These are phyloP conservation scores for Spizellomyces punctatus DNA, from an alignment of 192 early-diverging fungal genomes.

Conservation along the genomic window DNA sequence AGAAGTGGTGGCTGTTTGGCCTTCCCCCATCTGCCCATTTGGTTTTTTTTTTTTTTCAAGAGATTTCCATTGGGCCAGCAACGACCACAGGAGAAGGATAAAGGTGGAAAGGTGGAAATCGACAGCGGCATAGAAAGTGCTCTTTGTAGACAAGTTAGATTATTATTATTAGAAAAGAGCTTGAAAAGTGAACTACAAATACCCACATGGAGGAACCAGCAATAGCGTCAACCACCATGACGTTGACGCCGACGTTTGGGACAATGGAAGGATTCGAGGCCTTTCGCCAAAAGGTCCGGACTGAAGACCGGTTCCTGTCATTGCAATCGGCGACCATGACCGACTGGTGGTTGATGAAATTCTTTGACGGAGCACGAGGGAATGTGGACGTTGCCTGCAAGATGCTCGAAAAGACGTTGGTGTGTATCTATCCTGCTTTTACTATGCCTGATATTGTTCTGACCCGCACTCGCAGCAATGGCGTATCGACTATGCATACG, in stretches of 20 bases:
- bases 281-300: conserved; percentile 3
- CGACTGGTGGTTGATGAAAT: conserved; percentile 32
- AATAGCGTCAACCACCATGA: background rate
- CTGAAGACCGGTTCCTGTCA: background rate
- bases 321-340: background rate
- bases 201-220: too few relatives aligned
- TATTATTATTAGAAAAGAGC: too few relatives aligned
- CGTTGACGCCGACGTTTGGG: conserved; percentile 1
- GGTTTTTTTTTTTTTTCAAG: too few relatives aligned
- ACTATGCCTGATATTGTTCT: background rate
- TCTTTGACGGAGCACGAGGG: conserved; percentile 31
- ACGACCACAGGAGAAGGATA: too few relatives aligned
- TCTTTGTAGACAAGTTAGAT: too few relatives aligned
- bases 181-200: too few relatives aligned
- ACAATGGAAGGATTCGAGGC: conserved; percentile 17
- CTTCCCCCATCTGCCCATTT: too few relatives aligned
- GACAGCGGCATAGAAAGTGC: too few relatives aligned
- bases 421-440: background rate
- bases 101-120: too few relatives aligned
- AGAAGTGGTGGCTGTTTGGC: too few relatives aligned
- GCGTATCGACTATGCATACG: conserved; percentile 23
- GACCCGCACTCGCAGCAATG: conserved; percentile 23
- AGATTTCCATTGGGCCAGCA: too few relatives aligned
- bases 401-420: conserved; percentile 33
- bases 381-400: conserved; percentile 12